These are phyloP conservation scores for Trichosanthes truncata DNA, from an alignment of 306 rosid genomes.

Conservation along the genomic window DNA sequence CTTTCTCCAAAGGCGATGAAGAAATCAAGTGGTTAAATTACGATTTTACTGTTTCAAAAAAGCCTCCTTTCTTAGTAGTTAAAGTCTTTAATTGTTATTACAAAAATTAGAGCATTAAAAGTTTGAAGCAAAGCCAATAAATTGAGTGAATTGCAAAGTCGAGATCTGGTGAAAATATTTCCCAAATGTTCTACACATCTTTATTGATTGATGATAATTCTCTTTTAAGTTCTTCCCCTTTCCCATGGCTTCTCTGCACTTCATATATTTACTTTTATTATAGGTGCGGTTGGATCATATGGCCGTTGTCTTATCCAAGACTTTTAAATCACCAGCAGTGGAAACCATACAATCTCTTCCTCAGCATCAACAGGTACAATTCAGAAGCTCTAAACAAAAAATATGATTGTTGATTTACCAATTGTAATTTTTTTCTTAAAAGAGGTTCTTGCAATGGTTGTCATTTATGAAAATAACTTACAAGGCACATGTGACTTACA, in stretches of 20 bases:
- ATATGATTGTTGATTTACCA: neutral
- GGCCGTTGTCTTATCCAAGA: slow-evolving; percentile 78
- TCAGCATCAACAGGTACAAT: slow-evolving; percentile 83
- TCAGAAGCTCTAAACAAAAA: neutral
- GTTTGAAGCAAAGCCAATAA: neutral
- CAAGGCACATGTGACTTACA: neutral
- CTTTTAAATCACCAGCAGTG: slow-evolving; percentile 69
- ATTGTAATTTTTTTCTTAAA: no score
- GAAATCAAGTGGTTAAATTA: no score
- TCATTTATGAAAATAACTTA: neutral
- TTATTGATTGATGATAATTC: neutral
- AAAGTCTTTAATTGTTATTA: neutral
- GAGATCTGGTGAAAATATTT: neutral
- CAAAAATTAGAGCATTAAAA: neutral
- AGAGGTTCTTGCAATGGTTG: neutral
- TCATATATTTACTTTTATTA: neutral
- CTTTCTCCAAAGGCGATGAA: no score
- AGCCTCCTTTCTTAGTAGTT: neutral
- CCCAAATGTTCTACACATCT: neutral
- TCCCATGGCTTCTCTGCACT: neutral
- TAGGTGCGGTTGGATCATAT: slow-evolving; percentile 79
- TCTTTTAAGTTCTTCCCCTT: neutral
- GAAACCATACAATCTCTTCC: slow-evolving; percentile 89
- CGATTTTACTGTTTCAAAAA: neutral
- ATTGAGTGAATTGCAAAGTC: neutral